Conservation (phyloP, 2,329 filamentous ascomycete genomes). For the Aspergillus sp. region DNA sequence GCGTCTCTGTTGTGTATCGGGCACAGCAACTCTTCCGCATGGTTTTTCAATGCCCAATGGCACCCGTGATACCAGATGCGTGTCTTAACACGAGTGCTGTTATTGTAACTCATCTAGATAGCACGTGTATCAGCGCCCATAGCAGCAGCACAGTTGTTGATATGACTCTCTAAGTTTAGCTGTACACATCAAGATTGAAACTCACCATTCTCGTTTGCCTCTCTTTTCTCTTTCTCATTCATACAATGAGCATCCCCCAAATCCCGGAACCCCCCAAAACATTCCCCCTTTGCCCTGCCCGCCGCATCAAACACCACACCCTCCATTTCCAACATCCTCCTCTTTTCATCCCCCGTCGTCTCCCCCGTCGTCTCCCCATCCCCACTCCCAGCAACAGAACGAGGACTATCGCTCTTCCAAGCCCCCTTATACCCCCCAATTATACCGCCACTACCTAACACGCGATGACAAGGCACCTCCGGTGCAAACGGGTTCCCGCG, state of each 20-base stretch:
- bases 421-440: conserved; percentile 47
- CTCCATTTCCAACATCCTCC: conserved; percentile 23
- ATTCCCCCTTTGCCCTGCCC: conserved; percentile 21
- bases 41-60: no score
- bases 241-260: background rate
- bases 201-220: no score
- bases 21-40: no score
- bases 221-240: no score
- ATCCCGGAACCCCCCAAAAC: conserved; percentile 26
- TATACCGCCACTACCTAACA: conserved; percentile 62
- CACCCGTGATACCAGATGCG: no score
- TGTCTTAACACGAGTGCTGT: no score
- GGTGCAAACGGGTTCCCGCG: conserved; percentile 75
- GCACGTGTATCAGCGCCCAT: no score
- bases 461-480: conserved; percentile 70
- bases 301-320: conserved; percentile 26
- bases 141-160: no score
- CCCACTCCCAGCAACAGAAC: conserved; percentile 31
- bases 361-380: conserved; percentile 29
- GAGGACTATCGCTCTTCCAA: conserved; percentile 42
- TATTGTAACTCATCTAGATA: no score
- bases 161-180: no score
- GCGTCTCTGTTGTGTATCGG: no score
- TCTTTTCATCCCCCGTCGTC: conserved; percentile 32
- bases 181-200: no score